Conservation (phyloP, 2,329 filamentous ascomycete species). For the Teratosphaeriaceae sp. region DNA sequence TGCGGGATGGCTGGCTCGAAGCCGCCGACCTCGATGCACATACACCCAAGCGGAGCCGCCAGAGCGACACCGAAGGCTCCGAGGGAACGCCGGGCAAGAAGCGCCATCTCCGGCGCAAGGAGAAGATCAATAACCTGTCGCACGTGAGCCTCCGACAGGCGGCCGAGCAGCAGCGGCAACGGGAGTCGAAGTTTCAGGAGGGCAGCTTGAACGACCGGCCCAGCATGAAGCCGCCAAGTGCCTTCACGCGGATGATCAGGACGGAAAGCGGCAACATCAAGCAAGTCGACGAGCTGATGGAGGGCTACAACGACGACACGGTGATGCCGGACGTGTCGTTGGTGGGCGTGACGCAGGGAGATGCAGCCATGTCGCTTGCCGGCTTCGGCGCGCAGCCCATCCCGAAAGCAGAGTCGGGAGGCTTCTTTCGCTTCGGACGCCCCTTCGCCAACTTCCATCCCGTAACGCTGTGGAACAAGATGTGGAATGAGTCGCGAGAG, state of each 20-base stretch:
- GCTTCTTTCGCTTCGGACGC: conserved; percentile 51
- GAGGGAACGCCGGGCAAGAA: conserved; percentile 19
- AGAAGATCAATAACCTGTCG: conserved; percentile 28
- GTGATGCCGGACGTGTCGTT: conserved; percentile 10
- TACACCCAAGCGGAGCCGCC: conserved; percentile 25
- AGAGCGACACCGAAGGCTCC: conserved; percentile 16
- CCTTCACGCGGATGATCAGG: conserved; percentile 49
- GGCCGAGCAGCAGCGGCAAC: conserved; percentile 29
- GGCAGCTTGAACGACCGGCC: conserved; percentile 80
- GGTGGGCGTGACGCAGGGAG: conserved; percentile 15
- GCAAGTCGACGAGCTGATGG: conserved; percentile 33
- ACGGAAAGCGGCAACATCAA: conserved; percentile 25
- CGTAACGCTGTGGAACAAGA: conserved; percentile 40
- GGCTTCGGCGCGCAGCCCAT: background rate
- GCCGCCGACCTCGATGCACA: conserved; percentile 15
- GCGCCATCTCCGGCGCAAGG: conserved; percentile 28
- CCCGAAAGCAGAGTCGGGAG: conserved; percentile 10
- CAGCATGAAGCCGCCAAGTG: conserved; percentile 62
- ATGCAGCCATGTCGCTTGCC: conserved; percentile 14
- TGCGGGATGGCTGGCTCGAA: conserved; percentile 14
- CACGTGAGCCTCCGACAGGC: conserved; percentile 29
- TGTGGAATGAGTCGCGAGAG: conserved; percentile 42
- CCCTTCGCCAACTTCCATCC: conserved; percentile 50
- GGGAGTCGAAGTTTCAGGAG: conserved; percentile 63
- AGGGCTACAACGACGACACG: conserved; percentile 28